These are phyloP conservation scores for Hippophae rhamnoides DNA, from an alignment of 306 rosid species.

Conservation along the genomic window DNA sequence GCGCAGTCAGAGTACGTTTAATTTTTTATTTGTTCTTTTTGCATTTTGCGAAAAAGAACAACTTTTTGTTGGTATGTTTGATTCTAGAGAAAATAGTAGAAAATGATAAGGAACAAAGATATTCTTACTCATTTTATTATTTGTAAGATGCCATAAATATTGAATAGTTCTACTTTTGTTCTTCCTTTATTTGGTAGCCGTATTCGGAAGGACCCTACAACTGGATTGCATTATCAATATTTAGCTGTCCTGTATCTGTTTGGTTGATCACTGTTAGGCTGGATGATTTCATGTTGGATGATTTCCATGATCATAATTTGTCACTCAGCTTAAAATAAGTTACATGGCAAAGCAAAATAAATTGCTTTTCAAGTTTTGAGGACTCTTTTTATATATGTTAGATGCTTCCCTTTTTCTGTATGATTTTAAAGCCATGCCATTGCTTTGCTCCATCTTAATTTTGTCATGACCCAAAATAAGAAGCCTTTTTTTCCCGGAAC, in stretches of 20 bases:
- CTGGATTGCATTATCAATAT: not conserved
- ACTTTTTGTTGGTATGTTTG: constrained; percentile 1
- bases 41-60: not conserved
- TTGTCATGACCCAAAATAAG: no score
- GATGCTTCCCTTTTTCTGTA: no score
- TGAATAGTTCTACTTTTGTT: not conserved
- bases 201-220: not conserved
- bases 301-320: no score
- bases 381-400: no score
- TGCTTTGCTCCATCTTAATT: no score
- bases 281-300: not conserved
- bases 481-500: no score
- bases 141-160: not conserved
- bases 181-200: not conserved
- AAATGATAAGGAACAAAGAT: not conserved
- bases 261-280: not conserved
- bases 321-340: no score
- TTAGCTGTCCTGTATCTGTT: not conserved
- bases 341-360: no score
- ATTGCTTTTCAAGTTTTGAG: no score
- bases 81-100: constrained; percentile 4
- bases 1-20: constrained; percentile 23
- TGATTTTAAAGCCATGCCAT: no score
- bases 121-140: not conserved
- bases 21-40: not conserved